Base-by-base conservation (phyloP, 495 filamentous ascomycete species). In the Chlorociboria aeruginascens region DNA sequence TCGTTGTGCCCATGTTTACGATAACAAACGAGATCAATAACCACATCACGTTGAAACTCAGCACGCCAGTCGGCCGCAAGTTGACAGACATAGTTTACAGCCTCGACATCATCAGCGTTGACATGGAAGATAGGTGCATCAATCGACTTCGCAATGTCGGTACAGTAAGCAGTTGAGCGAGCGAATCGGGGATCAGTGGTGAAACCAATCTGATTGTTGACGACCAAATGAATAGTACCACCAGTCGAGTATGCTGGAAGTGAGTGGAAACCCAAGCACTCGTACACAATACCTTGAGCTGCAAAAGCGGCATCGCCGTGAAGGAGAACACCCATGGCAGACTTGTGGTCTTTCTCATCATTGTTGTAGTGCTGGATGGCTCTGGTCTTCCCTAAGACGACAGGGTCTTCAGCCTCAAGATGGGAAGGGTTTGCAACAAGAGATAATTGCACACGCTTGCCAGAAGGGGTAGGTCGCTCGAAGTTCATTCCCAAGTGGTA, bases 401-500 rank as follows among this genome's bases (percentile, higher is more conserved):
- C 93, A 16, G 92, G 92, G 62, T 98, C 92, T 66, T 98, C 92
- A 45, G 92, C 92, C 71, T 98, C 92, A 61, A 98, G 71, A 79
- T 98, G 92, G 36, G 92, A 98, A 43, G 92, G 92, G 68, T 98
- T 98, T 65, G 92, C 92, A 45, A 98, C 92, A 40, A 98, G 79
- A 47, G 92, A 98, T 31, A 98, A 79, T 72, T 97, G 92, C 13
- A 98, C 92, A 46, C 92, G 92, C 75, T 96, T 97, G 58, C 92
- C 92, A 25, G 93, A 97, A 46, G 92, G 92, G 16, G 92, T 98
- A 31, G 92, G 92, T 43, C 92, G 86, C 70, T 98, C 93, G 60
- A 98, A 98, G 71, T 97, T 97, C 92, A 98, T 98, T 58, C 92
- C 92, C 59, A 98, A 69, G 71, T 98, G 92, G 69, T 98, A 98